phyloP scores from a whole-genome alignment of 83 land plant genomes.

The Picea abies region DNA sequence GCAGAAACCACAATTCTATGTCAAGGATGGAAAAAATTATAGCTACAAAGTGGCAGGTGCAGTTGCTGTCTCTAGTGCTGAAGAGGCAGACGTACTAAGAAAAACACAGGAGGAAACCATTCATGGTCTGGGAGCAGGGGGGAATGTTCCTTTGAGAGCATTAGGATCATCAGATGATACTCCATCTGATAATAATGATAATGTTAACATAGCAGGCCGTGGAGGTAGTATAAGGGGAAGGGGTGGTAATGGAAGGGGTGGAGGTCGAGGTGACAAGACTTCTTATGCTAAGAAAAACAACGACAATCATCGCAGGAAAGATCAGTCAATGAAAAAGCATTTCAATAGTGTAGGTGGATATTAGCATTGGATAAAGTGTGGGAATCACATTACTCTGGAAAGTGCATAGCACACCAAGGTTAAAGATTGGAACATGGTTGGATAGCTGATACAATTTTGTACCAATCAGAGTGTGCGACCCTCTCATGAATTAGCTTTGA shows the following conservation, averaged over 20 bases:
- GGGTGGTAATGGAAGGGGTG: constrained; percentile 43
- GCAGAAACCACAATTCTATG: constrained; percentile 76
- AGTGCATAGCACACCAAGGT: no score
- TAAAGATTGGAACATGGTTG: no score
- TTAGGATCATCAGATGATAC: constrained; percentile 16
- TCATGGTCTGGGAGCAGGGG: constrained; percentile 86
- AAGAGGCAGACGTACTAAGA: constrained; percentile 69
- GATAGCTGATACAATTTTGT: no score
- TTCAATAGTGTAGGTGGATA: constrained; percentile 61
- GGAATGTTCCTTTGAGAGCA: constrained; percentile 53
- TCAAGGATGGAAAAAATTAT: constrained; percentile 98
- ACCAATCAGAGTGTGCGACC: no score
- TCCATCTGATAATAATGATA: constrained; percentile 12
- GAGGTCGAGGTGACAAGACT: constrained; percentile 19
- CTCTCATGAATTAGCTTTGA: no score
- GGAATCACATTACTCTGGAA: no score
- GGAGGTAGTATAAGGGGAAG: constrained; percentile 46
- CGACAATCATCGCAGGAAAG: constrained; percentile 69
- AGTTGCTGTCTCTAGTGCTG: constrained; percentile 63
- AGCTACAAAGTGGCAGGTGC: constrained; percentile 95
- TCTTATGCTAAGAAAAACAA: constrained; percentile 15
- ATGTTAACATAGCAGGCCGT: constrained; percentile 20
- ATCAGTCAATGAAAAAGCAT: constrained; percentile 85
- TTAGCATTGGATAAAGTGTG: constrained; percentile 15
- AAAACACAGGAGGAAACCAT: constrained; percentile 65